These are phyloP conservation scores for Talaromyces pinophilus DNA, from an alignment of 2,329 filamentous ascomycete species.

Conservation along the genomic window DNA sequence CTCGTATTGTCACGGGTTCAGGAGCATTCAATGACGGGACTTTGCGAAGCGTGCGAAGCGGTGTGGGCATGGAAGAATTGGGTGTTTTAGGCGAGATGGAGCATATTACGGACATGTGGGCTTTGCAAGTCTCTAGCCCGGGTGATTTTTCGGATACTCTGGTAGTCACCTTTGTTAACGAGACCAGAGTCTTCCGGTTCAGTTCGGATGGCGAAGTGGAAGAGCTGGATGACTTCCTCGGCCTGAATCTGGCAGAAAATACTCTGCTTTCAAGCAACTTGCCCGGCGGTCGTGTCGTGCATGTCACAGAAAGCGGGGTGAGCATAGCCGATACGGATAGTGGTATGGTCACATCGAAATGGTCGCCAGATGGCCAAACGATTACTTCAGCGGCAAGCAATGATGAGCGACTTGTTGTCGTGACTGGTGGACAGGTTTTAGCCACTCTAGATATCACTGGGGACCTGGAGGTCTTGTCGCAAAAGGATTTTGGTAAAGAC, in stretches of 20 bases:
- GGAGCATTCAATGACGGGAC: conserved; percentile 88
- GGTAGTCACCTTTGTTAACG: conserved; percentile 76
- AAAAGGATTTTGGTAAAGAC: conserved; percentile 63
- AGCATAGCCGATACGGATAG: conserved; percentile 61
- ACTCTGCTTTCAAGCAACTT: conserved; percentile 73
- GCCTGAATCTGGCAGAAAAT: conserved; percentile 66
- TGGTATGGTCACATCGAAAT: conserved; percentile 49
- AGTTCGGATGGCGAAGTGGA: conserved; percentile 74
- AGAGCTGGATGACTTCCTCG: conserved; percentile 75
- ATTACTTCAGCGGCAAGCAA: conserved; percentile 83
- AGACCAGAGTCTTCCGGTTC: conserved; percentile 82
- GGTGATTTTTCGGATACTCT: conserved; percentile 62
- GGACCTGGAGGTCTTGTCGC: conserved; percentile 58
- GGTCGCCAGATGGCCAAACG: conserved; percentile 49
- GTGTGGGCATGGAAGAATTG: conserved; percentile 85
- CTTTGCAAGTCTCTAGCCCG: conserved; percentile 58
- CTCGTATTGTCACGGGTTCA: conserved; percentile 87
- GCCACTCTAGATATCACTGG: conserved; percentile 66
- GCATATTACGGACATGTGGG: conserved; percentile 71
- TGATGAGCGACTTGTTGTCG: conserved; percentile 67
- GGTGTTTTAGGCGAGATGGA: conserved; percentile 79
- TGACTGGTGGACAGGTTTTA: conserved; percentile 72
- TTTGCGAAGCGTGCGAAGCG: conserved; percentile 85
- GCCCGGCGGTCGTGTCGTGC: conserved; percentile 64
- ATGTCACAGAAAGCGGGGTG: conserved; percentile 69